phyloP scores from a whole-genome alignment of 192 early-diverging fungal genomes.

The Backusella psychrophila region DNA sequence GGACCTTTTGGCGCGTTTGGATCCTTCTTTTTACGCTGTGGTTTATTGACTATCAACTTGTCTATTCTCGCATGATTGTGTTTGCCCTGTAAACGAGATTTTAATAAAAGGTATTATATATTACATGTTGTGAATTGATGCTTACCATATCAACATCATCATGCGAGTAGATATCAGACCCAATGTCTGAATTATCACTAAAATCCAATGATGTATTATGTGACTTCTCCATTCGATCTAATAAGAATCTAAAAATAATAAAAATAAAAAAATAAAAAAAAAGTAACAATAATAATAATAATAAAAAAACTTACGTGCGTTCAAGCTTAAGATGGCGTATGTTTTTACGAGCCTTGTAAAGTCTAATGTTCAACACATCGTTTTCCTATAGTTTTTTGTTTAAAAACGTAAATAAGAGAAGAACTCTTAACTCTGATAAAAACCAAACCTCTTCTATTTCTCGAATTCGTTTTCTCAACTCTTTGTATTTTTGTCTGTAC shows the following conservation, averaged over 20 bases:
- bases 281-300: not conserved
- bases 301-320: slow-evolving; percentile 35
- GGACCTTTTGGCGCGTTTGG: slow-evolving; percentile 45
- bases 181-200: slow-evolving; percentile 21
- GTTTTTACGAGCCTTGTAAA: slow-evolving; percentile 48
- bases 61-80: slow-evolving; percentile 8
- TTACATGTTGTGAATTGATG: no score
- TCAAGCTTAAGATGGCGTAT: slow-evolving; percentile 47
- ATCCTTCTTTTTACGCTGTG: slow-evolving; percentile 35
- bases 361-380: slow-evolving; percentile 45
- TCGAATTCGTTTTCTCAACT: not conserved
- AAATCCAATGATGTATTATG: slow-evolving; percentile 8
- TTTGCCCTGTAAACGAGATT: slow-evolving; percentile 9
- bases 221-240: slow-evolving; percentile 23
- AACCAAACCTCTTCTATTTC: not conserved
- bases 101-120: no score
- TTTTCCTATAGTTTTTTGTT: slow-evolving; percentile 38
- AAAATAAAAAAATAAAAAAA: not conserved
- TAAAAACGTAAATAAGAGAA: not conserved
- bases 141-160: slow-evolving; percentile 26
- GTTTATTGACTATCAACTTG: slow-evolving; percentile 22
- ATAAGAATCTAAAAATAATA: slow-evolving; percentile 3
- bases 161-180: slow-evolving; percentile 21
- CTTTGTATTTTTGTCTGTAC: slow-evolving; percentile 14
- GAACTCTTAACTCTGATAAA: not conserved